These are phyloP conservation scores for Candida gorgasii DNA, from an alignment of 805 yeast species.

Conservation along the genomic window DNA sequence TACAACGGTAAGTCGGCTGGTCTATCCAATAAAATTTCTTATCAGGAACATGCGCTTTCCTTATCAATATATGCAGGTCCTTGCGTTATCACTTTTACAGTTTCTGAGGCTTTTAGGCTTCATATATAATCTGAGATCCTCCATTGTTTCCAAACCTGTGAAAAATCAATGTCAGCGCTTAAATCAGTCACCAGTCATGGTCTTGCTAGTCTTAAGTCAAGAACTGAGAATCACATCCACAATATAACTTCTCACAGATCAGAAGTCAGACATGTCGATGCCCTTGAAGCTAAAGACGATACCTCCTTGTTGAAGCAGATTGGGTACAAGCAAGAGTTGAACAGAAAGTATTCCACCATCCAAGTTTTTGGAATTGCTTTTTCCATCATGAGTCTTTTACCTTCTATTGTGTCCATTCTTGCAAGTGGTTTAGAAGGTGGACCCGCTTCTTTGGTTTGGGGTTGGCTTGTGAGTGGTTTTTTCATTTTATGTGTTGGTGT, in stretches of 20 bases:
- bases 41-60: constrained; percentile 1
- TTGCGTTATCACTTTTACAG: constrained; percentile 1
- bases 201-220: constrained; percentile 10
- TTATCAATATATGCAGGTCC: background rate
- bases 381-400: constrained; percentile 70
- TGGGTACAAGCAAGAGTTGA: constrained; percentile 70
- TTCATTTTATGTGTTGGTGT: constrained; percentile 59
- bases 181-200: constrained; percentile 13
- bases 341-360: constrained; percentile 57
- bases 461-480: constrained; percentile 64
- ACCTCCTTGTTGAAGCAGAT: constrained; percentile 46
- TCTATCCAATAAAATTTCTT: background rate
- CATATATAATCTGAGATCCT: too few relatives aligned
- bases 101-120: too few relatives aligned
- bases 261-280: constrained; percentile 22
- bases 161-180: constrained; percentile 1
- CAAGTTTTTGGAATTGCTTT: constrained; percentile 74
- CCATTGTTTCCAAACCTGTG: too few relatives aligned
- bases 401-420: constrained; percentile 59
- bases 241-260: constrained; percentile 18
- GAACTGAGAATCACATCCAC: constrained; percentile 15
- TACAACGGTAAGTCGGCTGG: too few relatives aligned
- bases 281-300: constrained; percentile 18
- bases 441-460: constrained; percentile 68
- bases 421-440: constrained; percentile 60